These are phyloP conservation scores for Exserohilum rostratum DNA, from an alignment of 2,329 filamentous ascomycete species.

Conservation along the genomic window DNA sequence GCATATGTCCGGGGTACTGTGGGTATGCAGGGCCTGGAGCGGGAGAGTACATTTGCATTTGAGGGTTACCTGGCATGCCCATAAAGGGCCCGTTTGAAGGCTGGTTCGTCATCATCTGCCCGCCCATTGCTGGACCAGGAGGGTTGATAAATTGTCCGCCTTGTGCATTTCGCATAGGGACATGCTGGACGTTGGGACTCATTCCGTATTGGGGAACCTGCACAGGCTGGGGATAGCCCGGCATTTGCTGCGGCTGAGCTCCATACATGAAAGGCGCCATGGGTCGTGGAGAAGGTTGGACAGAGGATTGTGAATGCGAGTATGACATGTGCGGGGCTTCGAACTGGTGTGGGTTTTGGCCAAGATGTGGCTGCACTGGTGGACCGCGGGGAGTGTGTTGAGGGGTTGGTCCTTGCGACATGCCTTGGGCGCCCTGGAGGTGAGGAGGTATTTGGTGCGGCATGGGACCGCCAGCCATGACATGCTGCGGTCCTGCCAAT, in stretches of 20 bases:
- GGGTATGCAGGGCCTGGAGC: slow-evolving; percentile 69
- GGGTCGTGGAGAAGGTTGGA: slow-evolving; percentile 81
- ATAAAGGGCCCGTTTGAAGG: slow-evolving; percentile 73
- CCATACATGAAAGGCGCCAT: slow-evolving; percentile 74
- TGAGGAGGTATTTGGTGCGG: slow-evolving; percentile 84
- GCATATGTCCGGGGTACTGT: slow-evolving; percentile 58
- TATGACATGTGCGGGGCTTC: slow-evolving; percentile 89
- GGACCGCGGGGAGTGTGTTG: slow-evolving; percentile 80
- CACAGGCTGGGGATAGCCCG: slow-evolving; percentile 56
- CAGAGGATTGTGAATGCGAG: slow-evolving; percentile 79
- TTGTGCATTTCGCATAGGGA: slow-evolving; percentile 73
- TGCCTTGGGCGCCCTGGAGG: slow-evolving; percentile 72
- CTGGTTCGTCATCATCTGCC: slow-evolving; percentile 80
- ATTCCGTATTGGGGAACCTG: slow-evolving; percentile 74
- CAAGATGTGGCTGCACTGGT: slow-evolving; percentile 75
- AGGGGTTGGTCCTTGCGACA: slow-evolving; percentile 71
- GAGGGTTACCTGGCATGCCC: slow-evolving; percentile 69
- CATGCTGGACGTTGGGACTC: slow-evolving; percentile 71
- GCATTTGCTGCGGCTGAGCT: slow-evolving; percentile 62
- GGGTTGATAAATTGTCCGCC: slow-evolving; percentile 76
- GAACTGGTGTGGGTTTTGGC: slow-evolving; percentile 70
- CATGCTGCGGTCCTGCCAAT: slow-evolving; percentile 68
- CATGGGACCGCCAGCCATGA: slow-evolving; percentile 68
- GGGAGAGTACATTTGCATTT: slow-evolving; percentile 84
- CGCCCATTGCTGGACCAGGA: slow-evolving; percentile 72